Conservation (phyloP, 1,139 yeast genomes). For the Yarrowia galli region DNA sequence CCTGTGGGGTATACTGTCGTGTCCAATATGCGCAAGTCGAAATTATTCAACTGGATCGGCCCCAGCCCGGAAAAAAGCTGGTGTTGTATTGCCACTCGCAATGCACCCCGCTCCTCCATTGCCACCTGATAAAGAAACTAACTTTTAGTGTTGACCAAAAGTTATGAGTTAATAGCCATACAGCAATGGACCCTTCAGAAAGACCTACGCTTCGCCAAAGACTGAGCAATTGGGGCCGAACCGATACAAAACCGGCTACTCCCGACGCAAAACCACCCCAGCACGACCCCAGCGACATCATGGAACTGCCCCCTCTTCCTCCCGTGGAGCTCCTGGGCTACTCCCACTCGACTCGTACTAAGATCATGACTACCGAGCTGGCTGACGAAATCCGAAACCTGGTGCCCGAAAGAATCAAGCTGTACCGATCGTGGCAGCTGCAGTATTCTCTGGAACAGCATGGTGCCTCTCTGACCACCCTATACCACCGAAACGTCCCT, state of each 20-base stretch:
- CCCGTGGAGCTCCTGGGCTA: conserved; percentile 65
- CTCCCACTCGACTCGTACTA: conserved; percentile 60
- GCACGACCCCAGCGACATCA: neutral
- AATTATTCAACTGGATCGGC: neutral
- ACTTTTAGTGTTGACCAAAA: conserved; percentile 29
- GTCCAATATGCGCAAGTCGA: neutral
- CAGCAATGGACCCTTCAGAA: conserved; percentile 30
- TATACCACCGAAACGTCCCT: conserved; percentile 59
- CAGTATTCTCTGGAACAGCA: conserved; percentile 87
- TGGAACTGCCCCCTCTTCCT: conserved; percentile 54
- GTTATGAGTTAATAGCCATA: conserved; percentile 29
- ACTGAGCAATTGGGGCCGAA: conserved; percentile 37
- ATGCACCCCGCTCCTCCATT: conserved; percentile 12
- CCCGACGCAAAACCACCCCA: neutral
- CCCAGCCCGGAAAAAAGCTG: neutral
- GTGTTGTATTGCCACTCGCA: neutral
- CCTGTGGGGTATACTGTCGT: neutral
- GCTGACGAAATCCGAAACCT: conserved; percentile 77
- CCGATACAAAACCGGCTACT: neutral
- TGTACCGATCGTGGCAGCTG: conserved; percentile 77
- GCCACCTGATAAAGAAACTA: conserved; percentile 30
- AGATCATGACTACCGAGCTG: conserved; percentile 63
- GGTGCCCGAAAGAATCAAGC: conserved; percentile 78
- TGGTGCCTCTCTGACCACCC: conserved; percentile 84
- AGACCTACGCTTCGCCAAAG: conserved; percentile 31